Conservation (phyloP, 1,284 basidiomycete genomes). For the Boletellus dicymbophilus region DNA sequence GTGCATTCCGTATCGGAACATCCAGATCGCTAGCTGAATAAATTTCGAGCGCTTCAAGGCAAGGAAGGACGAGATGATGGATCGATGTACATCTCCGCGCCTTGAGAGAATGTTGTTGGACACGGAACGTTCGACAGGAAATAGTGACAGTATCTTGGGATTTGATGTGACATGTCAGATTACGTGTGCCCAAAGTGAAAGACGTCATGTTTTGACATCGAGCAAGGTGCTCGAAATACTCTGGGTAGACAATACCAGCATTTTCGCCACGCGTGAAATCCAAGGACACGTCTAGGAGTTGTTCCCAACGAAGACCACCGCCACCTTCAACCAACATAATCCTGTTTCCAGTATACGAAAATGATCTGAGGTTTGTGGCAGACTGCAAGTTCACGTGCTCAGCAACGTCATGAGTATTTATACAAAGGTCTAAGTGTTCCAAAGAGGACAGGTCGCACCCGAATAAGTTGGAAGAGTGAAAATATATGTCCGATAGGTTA, state of each 20-base stretch:
- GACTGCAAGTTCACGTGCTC: constrained; percentile 8
- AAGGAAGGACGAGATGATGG: too few species aligned
- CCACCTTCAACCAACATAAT: neutral
- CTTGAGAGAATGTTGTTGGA: too few species aligned
- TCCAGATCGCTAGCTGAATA: too few species aligned
- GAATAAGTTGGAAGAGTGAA: constrained; percentile 9
- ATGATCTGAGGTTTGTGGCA: constrained; percentile 16
- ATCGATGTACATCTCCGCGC: too few species aligned
- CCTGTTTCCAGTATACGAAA: constrained; percentile 15
- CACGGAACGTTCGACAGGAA: constrained; percentile 10
- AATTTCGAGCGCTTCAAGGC: too few species aligned
- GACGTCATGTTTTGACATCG: constrained; percentile 19
- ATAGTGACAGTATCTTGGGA: neutral
- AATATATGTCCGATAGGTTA: constrained; percentile 6
- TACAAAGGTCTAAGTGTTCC: constrained; percentile 9
- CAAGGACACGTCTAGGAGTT: constrained; percentile 13
- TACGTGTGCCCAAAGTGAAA: constrained; percentile 15
- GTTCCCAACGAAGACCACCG: constrained; percentile 10
- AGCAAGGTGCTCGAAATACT: constrained; percentile 1
- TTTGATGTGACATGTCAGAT: neutral
- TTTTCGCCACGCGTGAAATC: constrained; percentile 8
- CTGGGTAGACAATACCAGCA: neutral
- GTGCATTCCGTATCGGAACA: too few species aligned
- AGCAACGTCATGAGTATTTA: neutral
- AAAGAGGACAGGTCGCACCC: constrained; percentile 14